These are phyloP conservation scores for Aspergillus indologenus DNA, from an alignment of 495 filamentous ascomycete species.

Conservation along the genomic window DNA sequence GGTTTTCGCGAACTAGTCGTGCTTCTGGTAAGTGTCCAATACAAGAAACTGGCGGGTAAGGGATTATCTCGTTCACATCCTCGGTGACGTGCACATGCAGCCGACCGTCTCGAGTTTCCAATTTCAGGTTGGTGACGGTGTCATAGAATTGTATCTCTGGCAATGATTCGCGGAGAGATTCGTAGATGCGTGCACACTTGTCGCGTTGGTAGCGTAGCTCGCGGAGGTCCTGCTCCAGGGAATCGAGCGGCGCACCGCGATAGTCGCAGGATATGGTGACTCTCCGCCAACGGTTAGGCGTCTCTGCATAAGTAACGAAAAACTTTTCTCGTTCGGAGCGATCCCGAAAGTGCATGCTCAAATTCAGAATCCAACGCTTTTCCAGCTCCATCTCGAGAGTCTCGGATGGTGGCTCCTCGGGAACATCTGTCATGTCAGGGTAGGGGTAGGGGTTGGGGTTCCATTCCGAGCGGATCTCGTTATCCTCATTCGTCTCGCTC, in stretches of 20 bases:
- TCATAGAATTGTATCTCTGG: slow-evolving; percentile 91
- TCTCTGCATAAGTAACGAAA: slow-evolving; percentile 91
- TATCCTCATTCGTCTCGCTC: slow-evolving; percentile 28
- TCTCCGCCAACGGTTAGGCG: slow-evolving; percentile 73
- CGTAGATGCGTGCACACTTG: slow-evolving; percentile 93
- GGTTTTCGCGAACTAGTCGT: slow-evolving; percentile 63
- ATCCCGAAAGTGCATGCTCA: slow-evolving; percentile 98
- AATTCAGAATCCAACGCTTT: slow-evolving; percentile 88
- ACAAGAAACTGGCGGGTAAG: slow-evolving; percentile 72
- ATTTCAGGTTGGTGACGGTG: slow-evolving; percentile 92
- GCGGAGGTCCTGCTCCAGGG: slow-evolving; percentile 80
- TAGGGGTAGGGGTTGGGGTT: slow-evolving; percentile 20
- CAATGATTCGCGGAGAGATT: slow-evolving; percentile 89
- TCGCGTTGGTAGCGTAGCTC: slow-evolving; percentile 81
- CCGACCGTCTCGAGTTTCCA: slow-evolving; percentile 84
- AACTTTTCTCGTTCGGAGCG: slow-evolving; percentile 95
- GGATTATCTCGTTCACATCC: slow-evolving; percentile 92
- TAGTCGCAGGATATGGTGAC: slow-evolving; percentile 96
- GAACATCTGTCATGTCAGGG: slow-evolving; percentile 29
- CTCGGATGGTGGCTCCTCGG: slow-evolving; percentile 41
- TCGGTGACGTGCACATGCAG: slow-evolving; percentile 98
- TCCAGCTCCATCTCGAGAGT: slow-evolving; percentile 79
- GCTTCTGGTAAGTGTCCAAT: slow-evolving; percentile 70
- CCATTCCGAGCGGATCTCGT: slow-evolving; percentile 27
- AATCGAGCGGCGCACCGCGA: slow-evolving; percentile 72